Evolutionary conservation across 768 basidiomycete genomes (phyloP), one percentile per base, ranked within the genome.

Genomic region (Mycena latifolia): DNA sequence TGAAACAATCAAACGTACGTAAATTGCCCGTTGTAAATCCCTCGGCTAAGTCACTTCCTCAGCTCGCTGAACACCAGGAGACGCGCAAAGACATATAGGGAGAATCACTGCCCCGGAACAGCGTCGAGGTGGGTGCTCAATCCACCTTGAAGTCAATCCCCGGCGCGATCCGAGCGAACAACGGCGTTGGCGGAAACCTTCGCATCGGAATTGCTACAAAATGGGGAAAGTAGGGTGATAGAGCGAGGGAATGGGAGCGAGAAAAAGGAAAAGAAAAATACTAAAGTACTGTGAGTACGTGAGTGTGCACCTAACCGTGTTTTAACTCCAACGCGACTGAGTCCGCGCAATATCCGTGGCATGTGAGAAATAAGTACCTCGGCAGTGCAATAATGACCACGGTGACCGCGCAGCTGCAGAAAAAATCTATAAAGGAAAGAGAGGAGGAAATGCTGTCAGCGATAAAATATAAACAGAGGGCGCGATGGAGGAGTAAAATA

Each of bases 181-280:
- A n/a, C n/a, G 47, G 25, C 27, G 47, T 25, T 10, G 25, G 6
- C 47, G 5, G 10, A 17, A 11, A 9, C 47, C 47, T 10, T 48
- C 25, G 25, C 47, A 17, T 48, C 46, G 25, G 46, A 12, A 48
- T 27, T 48, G 46, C 6, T 48, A 48, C 46, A 27, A 48, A 48
- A 48, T 48, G 25, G 46, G 46, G 46, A 48, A 48, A 48, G n/a
- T 48, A 17, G 14, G 46, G 46, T 27, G 46, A 48, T 48, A 48
- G 46, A 5, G 46, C 4, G 46, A 48, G 22, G 4, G 25, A 48
- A 27, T 5, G 24, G 14, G 46, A 48, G 46, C 2, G 25, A 48
- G 15, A 48, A 27, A 25, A 11, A 17, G 46, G 15, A 48, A 27
- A 2, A 48, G 14, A 48, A 12, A 27, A 48, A 12, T 12, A 27